Evolutionary conservation across 176 grass and related monocot genomes (phyloP).

Genomic region (Alopecurus myosuroides): DNA sequence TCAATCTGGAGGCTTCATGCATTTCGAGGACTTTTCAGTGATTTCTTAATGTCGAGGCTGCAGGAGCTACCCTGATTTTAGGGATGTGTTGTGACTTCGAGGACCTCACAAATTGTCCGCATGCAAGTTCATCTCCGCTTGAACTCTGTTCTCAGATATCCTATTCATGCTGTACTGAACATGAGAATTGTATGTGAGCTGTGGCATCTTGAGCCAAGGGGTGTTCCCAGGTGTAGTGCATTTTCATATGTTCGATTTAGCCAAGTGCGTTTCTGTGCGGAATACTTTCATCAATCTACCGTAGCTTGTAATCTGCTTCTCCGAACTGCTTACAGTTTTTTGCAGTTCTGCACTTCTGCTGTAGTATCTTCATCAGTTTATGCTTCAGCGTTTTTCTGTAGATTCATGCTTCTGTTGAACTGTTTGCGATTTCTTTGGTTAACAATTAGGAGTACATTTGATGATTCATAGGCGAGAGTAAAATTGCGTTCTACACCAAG

Average conservation of each 20-base stretch:
- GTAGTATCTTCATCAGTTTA: background rate
- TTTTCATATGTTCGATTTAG: background rate
- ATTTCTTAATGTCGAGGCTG: background rate
- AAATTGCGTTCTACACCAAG: background rate
- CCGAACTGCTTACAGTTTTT: background rate
- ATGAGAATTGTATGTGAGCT: background rate
- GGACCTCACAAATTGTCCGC: background rate
- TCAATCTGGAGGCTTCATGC: background rate
- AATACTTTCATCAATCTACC: background rate
- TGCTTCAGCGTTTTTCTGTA: background rate
- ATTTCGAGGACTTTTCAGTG: background rate
- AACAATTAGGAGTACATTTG: background rate
- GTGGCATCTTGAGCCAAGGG: background rate
- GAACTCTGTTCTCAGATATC: background rate
- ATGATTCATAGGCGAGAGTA: background rate
- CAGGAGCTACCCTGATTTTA: background rate
- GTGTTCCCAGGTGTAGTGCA: background rate
- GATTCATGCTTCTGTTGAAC: background rate
- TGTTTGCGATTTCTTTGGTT: background rate
- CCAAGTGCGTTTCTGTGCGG: background rate
- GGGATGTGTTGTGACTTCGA: background rate
- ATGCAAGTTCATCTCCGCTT: background rate
- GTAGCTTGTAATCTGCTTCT: background rate
- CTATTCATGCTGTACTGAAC: background rate
- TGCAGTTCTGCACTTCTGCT: background rate